These are phyloP conservation scores for Bullera alba DNA, from an alignment of 768 basidiomycete species.

Conservation along the genomic window DNA sequence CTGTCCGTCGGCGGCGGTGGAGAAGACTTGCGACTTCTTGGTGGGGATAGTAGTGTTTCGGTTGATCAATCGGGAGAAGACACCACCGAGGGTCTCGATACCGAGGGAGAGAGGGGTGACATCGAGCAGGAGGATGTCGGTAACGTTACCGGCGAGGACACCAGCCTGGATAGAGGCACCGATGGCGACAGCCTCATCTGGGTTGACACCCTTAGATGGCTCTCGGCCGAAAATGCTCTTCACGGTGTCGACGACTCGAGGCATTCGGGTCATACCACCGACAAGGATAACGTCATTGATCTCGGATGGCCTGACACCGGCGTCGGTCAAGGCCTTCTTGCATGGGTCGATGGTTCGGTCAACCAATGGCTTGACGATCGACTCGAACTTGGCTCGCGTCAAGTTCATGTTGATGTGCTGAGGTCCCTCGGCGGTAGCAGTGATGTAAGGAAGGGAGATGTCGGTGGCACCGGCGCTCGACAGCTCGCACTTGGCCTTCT, in stretches of 20 bases:
- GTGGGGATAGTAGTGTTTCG: slow-evolving; percentile 99
- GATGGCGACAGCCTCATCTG: slow-evolving; percentile 97
- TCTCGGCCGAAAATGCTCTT: slow-evolving; percentile 91
- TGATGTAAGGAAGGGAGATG: slow-evolving; percentile 96
- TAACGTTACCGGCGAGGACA: slow-evolving; percentile 92
- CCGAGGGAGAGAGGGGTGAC: slow-evolving; percentile 67
- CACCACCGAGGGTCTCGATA: slow-evolving; percentile 92
- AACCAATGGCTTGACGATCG: slow-evolving; percentile 71
- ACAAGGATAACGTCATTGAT: slow-evolving; percentile 96
- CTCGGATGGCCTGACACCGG: slow-evolving; percentile 84
- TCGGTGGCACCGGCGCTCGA: slow-evolving; percentile 93
- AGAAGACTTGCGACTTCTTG: slow-evolving; percentile 99
- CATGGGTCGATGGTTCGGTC: slow-evolving; percentile 89
- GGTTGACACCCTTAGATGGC: slow-evolving; percentile 97
- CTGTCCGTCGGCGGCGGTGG: slow-evolving; percentile 97
- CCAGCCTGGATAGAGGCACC: slow-evolving; percentile 98
- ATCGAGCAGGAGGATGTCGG: slow-evolving; percentile 72
- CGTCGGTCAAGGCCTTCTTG: slow-evolving; percentile 92
- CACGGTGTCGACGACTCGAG: slow-evolving; percentile 86
- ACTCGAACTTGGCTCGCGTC: slow-evolving; percentile 81
- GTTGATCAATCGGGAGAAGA: slow-evolving; percentile 98
- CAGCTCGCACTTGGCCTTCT: slow-evolving; percentile 98
- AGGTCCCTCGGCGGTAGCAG: slow-evolving; percentile 86
- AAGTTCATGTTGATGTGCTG: slow-evolving; percentile 95
- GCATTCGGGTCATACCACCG: slow-evolving; percentile 99